Conservation (phyloP, 176 grass and related monocot species). For the Alopecurus myosuroides region DNA sequence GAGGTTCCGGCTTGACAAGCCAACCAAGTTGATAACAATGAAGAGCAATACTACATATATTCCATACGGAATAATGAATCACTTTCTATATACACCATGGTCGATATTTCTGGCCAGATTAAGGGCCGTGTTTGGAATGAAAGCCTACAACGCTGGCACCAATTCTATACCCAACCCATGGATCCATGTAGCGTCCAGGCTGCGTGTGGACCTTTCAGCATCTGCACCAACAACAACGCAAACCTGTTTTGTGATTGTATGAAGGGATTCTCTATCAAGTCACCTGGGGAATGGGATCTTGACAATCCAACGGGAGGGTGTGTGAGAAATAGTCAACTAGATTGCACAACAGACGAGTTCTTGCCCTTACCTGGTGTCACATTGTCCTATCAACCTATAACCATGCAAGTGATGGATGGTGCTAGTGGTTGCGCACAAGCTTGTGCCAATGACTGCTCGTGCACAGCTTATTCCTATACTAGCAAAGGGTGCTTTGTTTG, state of each 20-base stretch:
- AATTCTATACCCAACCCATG: conserved; percentile 23
- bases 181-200: conserved; percentile 22
- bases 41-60: conserved; percentile 34
- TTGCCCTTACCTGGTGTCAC: neutral
- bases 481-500: conserved; percentile 20
- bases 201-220: conserved; percentile 36
- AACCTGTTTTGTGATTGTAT: neutral
- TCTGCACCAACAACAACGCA: neutral
- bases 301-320: neutral
- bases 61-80: neutral
- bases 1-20: neutral
- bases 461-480: conserved; percentile 33
- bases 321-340: conserved; percentile 1
- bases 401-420: neutral
- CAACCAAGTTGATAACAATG: neutral
- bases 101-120: neutral
- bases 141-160: neutral
- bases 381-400: neutral
- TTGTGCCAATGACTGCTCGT: conserved; percentile 2
- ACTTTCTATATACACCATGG: neutral
- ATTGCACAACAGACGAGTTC: neutral
- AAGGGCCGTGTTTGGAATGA: neutral
- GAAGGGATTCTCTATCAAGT: neutral
- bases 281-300: neutral
- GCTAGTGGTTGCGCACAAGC: neutral